A percentile compares a stretch with the other conserved stretches of the same genome.
Conservation (phyloP, 2,329 filamentous ascomycete species). For the Penicillium sp. region DNA sequence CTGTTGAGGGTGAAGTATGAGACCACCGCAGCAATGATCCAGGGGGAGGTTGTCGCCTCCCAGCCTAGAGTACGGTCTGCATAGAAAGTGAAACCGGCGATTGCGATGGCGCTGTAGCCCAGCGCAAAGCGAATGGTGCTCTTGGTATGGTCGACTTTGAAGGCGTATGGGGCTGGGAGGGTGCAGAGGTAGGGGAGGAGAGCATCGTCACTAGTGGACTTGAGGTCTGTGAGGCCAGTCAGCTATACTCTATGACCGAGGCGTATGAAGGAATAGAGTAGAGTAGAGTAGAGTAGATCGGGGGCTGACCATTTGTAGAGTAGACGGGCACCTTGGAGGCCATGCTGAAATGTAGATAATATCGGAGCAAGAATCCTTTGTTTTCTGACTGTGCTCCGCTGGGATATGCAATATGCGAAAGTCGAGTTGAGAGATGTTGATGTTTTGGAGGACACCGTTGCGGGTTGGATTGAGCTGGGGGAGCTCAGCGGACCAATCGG, state of each 20-base stretch:
- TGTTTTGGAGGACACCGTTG: constrained; percentile 31
- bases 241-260: constrained; percentile 1
- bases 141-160: constrained; percentile 78
- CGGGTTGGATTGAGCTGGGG: constrained; percentile 36
- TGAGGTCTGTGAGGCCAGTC: constrained; percentile 69
- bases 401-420: too few relatives aligned
- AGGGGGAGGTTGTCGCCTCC: constrained; percentile 75
- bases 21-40: constrained; percentile 77
- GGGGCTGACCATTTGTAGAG: constrained; percentile 46
- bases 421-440: constrained; percentile 18
- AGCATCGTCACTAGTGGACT: constrained; percentile 94
- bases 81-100: constrained; percentile 82
- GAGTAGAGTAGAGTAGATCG: too few relatives aligned
- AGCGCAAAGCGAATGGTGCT: constrained; percentile 81
- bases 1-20: constrained; percentile 80
- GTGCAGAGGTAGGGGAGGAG: constrained; percentile 91
- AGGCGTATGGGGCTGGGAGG: constrained; percentile 65
- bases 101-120: constrained; percentile 79
- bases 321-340: constrained; percentile 50
- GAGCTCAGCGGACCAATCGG: constrained; percentile 29
- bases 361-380: too few relatives aligned
- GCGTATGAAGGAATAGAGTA: constrained; percentile 9
- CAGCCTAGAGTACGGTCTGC: constrained; percentile 93
- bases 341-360: constrained; percentile 31
- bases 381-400: too few relatives aligned